Evolutionary conservation across 2,329 filamentous ascomycete genomes (phyloP).

Genomic region (Phialophora chinensis): DNA sequence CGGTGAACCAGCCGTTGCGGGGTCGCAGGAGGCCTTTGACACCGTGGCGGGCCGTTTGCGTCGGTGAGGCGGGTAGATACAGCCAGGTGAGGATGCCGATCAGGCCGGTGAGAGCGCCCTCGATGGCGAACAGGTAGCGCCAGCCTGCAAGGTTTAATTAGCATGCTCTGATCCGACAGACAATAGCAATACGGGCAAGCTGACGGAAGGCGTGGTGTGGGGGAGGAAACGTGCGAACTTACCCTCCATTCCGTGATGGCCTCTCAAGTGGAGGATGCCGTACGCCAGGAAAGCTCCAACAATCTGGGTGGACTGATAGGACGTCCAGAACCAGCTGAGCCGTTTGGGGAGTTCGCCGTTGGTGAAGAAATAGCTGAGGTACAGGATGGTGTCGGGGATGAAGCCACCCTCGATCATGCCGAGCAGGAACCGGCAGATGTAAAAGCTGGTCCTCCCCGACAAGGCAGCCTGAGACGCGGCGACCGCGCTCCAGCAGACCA

Average conservation of each 20-base stretch:
- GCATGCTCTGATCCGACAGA: not conserved
- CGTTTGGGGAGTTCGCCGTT: slow-evolving; percentile 71
- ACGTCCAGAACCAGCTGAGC: slow-evolving; percentile 73
- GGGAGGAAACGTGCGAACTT: not conserved
- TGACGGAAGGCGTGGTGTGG: too few relatives aligned
- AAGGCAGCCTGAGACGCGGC: slow-evolving; percentile 54
- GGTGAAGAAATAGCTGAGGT: slow-evolving; percentile 70
- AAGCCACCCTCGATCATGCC: slow-evolving; percentile 61
- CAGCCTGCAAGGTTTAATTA: slow-evolving; percentile 53
- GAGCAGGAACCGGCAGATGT: slow-evolving; percentile 50
- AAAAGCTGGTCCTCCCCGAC: slow-evolving; percentile 49
- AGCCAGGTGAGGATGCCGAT: slow-evolving; percentile 63
- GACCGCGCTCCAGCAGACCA: slow-evolving; percentile 59
- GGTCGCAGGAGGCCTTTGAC: slow-evolving; percentile 56
- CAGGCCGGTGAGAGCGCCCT: slow-evolving; percentile 56
- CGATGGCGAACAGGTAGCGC: slow-evolving; percentile 45
- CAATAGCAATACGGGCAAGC: too few relatives aligned
- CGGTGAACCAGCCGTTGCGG: slow-evolving; percentile 64
- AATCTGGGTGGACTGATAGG: slow-evolving; percentile 51
- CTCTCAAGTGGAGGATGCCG: slow-evolving; percentile 46
- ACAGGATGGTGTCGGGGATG: slow-evolving; percentile 51
- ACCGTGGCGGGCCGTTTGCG: slow-evolving; percentile 61
- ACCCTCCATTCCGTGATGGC: slow-evolving; percentile 21
- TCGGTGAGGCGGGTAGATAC: slow-evolving; percentile 69
- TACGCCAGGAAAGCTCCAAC: slow-evolving; percentile 38